phyloP scores from a whole-genome alignment of 371 early-diverging fungal species.

The Mortierella sp. region DNA sequence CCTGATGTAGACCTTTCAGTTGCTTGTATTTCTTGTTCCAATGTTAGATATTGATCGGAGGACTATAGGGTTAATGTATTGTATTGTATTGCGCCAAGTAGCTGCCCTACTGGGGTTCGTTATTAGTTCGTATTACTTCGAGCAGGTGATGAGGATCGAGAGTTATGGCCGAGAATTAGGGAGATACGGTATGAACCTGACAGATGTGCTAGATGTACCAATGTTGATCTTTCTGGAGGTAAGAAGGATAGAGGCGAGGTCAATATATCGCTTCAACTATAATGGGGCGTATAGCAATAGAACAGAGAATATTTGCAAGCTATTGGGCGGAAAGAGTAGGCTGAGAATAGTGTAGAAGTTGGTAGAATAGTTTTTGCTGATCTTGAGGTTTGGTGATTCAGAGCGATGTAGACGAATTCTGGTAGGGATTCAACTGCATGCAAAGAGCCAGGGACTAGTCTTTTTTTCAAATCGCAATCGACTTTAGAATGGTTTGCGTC shows the following conservation, averaged over 20 bases:
- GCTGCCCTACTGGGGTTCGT: not conserved
- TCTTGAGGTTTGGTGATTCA: slow-evolving; percentile 1
- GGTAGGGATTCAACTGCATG: not conserved
- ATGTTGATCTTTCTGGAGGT: not conserved
- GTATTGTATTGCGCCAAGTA: not conserved
- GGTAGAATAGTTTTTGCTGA: not conserved
- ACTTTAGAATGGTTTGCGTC: not conserved
- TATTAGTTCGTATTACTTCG: not conserved
- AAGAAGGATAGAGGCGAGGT: not conserved
- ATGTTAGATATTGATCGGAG: not conserved
- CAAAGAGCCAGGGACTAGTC: not conserved
- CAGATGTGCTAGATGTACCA: not conserved
- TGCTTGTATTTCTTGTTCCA: not conserved
- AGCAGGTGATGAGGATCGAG: not conserved
- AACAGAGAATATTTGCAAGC: not conserved
- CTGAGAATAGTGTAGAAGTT: not conserved
- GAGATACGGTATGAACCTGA: not conserved
- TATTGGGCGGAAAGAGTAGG: not conserved
- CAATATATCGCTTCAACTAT: not conserved
- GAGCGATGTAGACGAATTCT: slow-evolving; percentile 1
- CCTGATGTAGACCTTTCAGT: not conserved
- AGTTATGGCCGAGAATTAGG: not conserved
- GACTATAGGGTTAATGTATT: not conserved
- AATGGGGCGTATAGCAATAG: not conserved
- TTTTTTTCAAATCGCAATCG: not conserved